These are phyloP conservation scores for Daucus carota DNA, from an alignment of 129 eudicot genomes.

Conservation along the genomic window DNA sequence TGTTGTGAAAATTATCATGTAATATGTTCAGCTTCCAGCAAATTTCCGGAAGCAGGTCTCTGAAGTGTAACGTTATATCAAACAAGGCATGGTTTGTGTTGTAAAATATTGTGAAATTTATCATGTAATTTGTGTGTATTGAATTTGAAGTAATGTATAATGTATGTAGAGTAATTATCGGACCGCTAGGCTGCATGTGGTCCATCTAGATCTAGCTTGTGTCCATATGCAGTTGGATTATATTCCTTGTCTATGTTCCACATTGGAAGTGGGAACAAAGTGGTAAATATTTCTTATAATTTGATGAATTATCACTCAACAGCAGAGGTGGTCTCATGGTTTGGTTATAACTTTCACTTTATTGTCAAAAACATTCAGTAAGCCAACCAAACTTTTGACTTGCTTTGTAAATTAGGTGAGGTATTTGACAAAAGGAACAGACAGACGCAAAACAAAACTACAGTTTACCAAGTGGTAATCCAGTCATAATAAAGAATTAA, in stretches of 20 bases:
- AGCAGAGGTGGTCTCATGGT: neutral
- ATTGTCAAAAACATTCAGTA: neutral
- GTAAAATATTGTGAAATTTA: neutral
- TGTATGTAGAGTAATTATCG: neutral
- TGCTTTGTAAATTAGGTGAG: neutral
- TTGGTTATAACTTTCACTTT: neutral
- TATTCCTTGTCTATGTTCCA: neutral
- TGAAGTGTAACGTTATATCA: neutral
- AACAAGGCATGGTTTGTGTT: neutral
- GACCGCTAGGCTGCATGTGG: neutral
- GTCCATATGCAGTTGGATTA: neutral
- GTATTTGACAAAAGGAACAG: neutral
- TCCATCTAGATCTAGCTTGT: neutral
- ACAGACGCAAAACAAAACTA: neutral
- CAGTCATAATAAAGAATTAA: neutral
- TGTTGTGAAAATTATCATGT: neutral
- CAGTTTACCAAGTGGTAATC: neutral
- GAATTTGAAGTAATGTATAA: neutral
- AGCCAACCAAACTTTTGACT: constrained; percentile 6
- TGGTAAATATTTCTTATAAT: neutral
- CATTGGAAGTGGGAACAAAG: neutral
- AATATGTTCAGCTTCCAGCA: neutral
- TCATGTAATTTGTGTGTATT: neutral
- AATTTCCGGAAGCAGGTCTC: neutral
- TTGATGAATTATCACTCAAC: neutral